Percentiles rank a stretch among this genome's conserved stretches.
phyloP scores from a whole-genome alignment of 2,329 filamentous ascomycete genomes.

The Pseudogymnoascus sp. region DNA sequence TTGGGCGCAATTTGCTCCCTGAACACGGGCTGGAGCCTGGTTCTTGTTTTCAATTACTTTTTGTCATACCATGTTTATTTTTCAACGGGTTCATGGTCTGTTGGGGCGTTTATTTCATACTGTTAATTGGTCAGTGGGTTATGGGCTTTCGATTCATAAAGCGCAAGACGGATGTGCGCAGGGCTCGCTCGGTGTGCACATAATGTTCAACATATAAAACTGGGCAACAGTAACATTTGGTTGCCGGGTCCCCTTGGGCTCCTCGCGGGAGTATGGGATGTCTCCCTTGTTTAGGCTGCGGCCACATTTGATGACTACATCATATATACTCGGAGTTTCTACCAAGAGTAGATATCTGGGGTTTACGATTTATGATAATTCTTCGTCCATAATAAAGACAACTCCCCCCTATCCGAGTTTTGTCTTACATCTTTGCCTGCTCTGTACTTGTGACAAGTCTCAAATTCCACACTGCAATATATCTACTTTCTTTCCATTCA shows the following conservation, averaged over 20 bases:
- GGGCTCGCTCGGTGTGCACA: not conserved
- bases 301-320: not conserved
- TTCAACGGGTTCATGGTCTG: not conserved
- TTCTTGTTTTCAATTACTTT: slow-evolving; percentile 7
- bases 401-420: not conserved
- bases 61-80: not conserved
- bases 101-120: slow-evolving; percentile 1
- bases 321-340: slow-evolving; percentile 7
- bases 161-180: not conserved
- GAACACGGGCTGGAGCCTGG: not conserved
- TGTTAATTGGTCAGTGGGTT: not conserved
- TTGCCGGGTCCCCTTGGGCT: not conserved
- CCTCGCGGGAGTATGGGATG: not conserved
- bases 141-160: not conserved
- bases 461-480: not conserved
- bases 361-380: slow-evolving; percentile 3
- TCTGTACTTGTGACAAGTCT: not conserved
- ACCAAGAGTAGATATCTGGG: not conserved
- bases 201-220: slow-evolving; percentile 5
- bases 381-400: not conserved
- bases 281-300: not conserved
- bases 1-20: not conserved
- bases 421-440: not conserved
- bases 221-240: not conserved
- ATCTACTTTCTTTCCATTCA: not conserved